Evolutionary conservation across 75 land plant species (phyloP).

Genomic region (Cunninghamia lanceolata): DNA sequence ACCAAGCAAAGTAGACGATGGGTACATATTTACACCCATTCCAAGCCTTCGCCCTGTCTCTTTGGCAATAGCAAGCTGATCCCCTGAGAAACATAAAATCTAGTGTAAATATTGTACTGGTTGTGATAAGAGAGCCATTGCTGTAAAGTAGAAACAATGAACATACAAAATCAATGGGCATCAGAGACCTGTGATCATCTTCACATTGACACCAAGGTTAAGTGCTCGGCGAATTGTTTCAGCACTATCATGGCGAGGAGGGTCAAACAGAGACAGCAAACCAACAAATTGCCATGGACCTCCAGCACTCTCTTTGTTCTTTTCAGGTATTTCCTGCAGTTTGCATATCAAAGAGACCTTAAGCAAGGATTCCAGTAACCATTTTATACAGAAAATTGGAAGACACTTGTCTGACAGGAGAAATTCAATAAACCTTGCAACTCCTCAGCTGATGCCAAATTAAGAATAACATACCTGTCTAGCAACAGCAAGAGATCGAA

Average conservation of each 20-base stretch:
- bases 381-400: no score
- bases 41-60: slow-evolving; percentile 77
- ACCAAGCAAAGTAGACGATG: slow-evolving; percentile 76
- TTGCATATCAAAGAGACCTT: no score
- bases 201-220: slow-evolving; percentile 67
- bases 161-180: no score
- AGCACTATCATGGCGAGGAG: slow-evolving; percentile 74
- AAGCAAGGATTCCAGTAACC: no score
- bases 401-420: no score
- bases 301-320: no score
- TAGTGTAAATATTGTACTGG: not conserved
- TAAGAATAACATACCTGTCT: not conserved
- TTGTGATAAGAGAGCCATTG: not conserved
- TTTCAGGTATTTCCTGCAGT: no score
- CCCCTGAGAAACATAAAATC: slow-evolving; percentile 13
- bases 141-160: slow-evolving; percentile 14
- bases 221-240: slow-evolving; percentile 68
- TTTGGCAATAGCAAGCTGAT: slow-evolving; percentile 72
- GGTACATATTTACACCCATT: slow-evolving; percentile 80
- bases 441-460: not conserved
- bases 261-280: slow-evolving; percentile 55
- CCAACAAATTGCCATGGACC: no score
- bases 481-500: slow-evolving; percentile 79
- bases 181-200: slow-evolving; percentile 62
- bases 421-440: no score